Evolutionary conservation across 1,139 yeast species (phyloP).

Genomic region (Blastobotrys ciferrii): DNA sequence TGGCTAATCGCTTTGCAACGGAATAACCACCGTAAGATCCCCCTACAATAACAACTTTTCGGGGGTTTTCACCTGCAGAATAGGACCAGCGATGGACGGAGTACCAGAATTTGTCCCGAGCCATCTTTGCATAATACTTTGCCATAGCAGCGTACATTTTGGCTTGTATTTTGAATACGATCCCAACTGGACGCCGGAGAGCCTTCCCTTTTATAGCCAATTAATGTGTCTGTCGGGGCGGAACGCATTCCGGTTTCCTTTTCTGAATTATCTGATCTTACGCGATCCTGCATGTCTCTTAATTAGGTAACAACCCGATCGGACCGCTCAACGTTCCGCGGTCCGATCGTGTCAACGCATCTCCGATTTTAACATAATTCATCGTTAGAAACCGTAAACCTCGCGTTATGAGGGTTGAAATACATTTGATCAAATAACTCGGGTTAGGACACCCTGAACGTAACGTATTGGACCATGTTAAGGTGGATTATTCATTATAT

Average conservation of each 20-base stretch:
- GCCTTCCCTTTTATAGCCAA: too few relatives aligned
- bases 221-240: too few relatives aligned
- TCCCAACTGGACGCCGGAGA: too few relatives aligned
- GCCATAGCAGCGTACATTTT: background rate
- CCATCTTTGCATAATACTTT: background rate
- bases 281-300: background rate
- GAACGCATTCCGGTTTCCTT: background rate
- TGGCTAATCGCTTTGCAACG: conserved; percentile 19
- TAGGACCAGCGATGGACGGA: conserved; percentile 13
- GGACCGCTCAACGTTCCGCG: background rate
- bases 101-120: background rate
- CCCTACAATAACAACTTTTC: conserved; percentile 21
- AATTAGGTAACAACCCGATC: background rate
- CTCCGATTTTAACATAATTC: background rate
- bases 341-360: background rate
- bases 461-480: too few relatives aligned
- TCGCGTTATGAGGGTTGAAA: too few relatives aligned
- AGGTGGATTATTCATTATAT: too few relatives aligned
- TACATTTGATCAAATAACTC: too few relatives aligned
- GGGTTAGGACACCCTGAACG: too few relatives aligned
- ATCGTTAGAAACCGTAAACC: too few relatives aligned
- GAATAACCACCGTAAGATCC: conserved; percentile 23
- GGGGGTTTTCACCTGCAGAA: conserved; percentile 18
- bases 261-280: background rate
- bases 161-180: background rate